Conservation (phyloP, 345 rosid genomes). For the Brassica incana region DNA sequence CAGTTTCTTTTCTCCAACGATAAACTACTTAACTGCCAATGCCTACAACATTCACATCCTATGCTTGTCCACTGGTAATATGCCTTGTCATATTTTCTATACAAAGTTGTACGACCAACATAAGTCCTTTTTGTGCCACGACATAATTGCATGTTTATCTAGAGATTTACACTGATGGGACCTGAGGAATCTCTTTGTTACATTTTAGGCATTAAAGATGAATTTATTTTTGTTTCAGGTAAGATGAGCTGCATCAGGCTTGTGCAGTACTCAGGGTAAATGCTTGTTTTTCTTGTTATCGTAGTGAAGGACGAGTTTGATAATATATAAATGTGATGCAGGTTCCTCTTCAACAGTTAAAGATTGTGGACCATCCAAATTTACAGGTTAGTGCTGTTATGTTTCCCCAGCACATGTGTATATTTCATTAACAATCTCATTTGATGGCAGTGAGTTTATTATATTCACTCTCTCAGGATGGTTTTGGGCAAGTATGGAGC, state of each 20-base stretch:
- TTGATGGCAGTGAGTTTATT: neutral
- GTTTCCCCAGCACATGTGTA: neutral
- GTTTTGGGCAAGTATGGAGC: conserved; percentile 73
- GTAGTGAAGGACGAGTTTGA: neutral
- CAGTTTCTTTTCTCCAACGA: conserved; percentile 94
- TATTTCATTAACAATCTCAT: conserved; percentile 6
- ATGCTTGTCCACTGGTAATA: conserved; percentile 66
- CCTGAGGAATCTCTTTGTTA: neutral
- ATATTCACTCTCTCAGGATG: conserved; percentile 59
- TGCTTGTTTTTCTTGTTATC: neutral
- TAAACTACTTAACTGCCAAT: conserved; percentile 62
- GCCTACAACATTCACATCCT: conserved; percentile 66
- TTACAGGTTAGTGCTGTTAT: conserved; percentile 54
- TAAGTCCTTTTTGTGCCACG: neutral
- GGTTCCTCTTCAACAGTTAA: conserved; percentile 66
- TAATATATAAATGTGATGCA: conserved; percentile 30
- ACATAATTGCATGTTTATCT: neutral
- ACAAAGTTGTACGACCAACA: neutral
- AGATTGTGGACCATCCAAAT: conserved; percentile 61
- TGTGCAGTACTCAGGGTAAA: conserved; percentile 71
- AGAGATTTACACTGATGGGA: neutral
- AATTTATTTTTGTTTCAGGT: conserved; percentile 45
- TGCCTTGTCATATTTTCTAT: conserved; percentile 27
- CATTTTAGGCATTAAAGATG: neutral
- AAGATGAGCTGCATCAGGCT: conserved; percentile 63